Evolutionary conservation across 2,329 filamentous ascomycete genomes (phyloP), one percentile per base, ranked within the genome.

Genomic region (Fusarium sp.): DNA sequence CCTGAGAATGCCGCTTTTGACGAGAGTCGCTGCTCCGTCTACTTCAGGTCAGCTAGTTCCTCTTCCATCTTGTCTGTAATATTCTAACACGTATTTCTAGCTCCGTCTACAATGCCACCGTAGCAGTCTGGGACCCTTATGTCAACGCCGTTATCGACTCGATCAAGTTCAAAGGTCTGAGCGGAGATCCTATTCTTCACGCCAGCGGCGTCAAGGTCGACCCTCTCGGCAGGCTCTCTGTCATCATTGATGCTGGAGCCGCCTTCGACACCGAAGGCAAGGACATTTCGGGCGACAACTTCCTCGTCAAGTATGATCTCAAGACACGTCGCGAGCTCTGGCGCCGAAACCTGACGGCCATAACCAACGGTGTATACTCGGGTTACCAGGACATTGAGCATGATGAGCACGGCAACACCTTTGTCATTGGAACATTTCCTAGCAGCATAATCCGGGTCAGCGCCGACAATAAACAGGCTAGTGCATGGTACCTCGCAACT

Each of bases 311-410:
- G 62, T 83, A 80, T 62, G 77, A 83, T 61, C 70, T 80, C 2
- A 29, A 69, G 11, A 61, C 62, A 12, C 61, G 77, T 11, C 59
- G 67, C 33, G 61, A 77, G 2, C 69, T 82, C 9, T 84, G 81
- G 81, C 70, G 64, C 17, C 60, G 76, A 11, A 81, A 84, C 68
- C 66, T 85, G 11, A 82, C 80, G 0, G 69, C 74, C 1, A 58
- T 80, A 0, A 79, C 78, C 0, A 59, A 69, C 0, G 80, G 80
- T 5, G 63, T 58, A 0, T 84, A 81, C 67, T 79, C 82, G 27
- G 84, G 81, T 7, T 83, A 80, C 38, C 83, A 85, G 64, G 84
- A 85, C 59, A 76, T 84, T 4, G 83, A 81, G 40, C 79, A 81
- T 59, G 83, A 84, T 56, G 44, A 59, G 1, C 69, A 69, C 3